Base-by-base conservation (phyloP, 176 grass and related monocot species). In the Carex myosuroides region DNA sequence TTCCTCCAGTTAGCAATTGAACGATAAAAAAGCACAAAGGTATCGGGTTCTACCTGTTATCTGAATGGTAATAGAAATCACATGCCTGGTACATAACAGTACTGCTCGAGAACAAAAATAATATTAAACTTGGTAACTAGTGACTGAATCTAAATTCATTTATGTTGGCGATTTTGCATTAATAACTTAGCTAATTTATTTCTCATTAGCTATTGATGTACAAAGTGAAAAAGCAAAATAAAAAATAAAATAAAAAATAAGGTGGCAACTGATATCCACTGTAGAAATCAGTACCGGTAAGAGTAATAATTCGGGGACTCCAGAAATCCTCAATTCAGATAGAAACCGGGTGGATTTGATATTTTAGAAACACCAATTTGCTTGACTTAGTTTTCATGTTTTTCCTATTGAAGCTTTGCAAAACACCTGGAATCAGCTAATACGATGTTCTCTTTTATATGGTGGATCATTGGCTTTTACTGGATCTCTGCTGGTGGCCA, bases 361-460 rank as follows among this genome's bases (percentile, higher is more conserved):
- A 70, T 73, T 53, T 64, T 79, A 26, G 84, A 58, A 64, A 29
- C 16, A 85, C 85, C 8, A 37, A 21, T 4, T 68, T 79, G 52
- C 30, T 55, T 85, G 6, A 32, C 86, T 21, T 83, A n/a, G 14
- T 76, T 65, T 79, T 61, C 83, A 74, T 81, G 4, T 8, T 37
- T 80, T 42, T 81, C 18, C 35, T 59, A 74, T 70, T 88, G 79
- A 70, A 95, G 96, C 84, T 48, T 90, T 89, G 85, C 90, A 62
- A 98, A 98, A 84, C 88, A 98, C 73, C 73, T 98, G 83, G 96
- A 98, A 84, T 95, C 93, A 26, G 93, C 91, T 80, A 98, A 98
- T 90, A 98, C 93, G 2, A 98, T 98, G 93, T 92, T 95, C 89
- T 98, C 96, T 13, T 98, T 98, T 86, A 89, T 98, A 91, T 98